Evolutionary conservation across 1,284 basidiomycete genomes (phyloP).

Genomic region (Volvariella volvacea): DNA sequence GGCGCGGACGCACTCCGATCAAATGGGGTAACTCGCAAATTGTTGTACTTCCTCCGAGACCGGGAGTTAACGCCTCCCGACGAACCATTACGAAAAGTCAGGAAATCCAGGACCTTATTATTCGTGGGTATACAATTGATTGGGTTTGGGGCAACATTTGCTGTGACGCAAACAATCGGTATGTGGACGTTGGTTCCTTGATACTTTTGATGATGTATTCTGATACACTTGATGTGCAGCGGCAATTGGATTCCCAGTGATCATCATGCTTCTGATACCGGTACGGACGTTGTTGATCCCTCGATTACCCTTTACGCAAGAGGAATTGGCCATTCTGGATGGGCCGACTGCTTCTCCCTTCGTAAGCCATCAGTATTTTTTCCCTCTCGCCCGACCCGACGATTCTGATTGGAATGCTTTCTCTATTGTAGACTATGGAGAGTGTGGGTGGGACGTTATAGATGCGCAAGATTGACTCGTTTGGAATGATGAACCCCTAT

Average conservation of each 20-base stretch:
- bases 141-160: constrained; percentile 87
- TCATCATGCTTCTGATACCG: constrained; percentile 87
- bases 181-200: constrained; percentile 15
- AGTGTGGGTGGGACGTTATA: constrained; percentile 44
- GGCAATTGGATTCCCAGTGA: constrained; percentile 87
- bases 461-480: constrained; percentile 5
- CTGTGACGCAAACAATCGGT: constrained; percentile 90
- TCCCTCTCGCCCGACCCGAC: neutral
- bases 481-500: no score
- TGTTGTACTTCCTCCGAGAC: constrained; percentile 82
- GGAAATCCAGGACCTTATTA: constrained; percentile 70
- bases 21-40: constrained; percentile 82
- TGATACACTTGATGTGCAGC: constrained; percentile 34
- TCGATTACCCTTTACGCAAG: constrained; percentile 67
- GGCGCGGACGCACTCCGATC: constrained; percentile 76
- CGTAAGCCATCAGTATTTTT: no score
- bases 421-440: constrained; percentile 40
- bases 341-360: constrained; percentile 81
- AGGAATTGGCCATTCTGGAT: constrained; percentile 83
- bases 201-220: constrained; percentile 2
- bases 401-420: neutral
- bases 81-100: constrained; percentile 72
- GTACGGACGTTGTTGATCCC: constrained; percentile 73
- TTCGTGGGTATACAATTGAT: constrained; percentile 79
- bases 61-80: constrained; percentile 49